Percentiles rank a stretch among this genome's conserved stretches.
Conservation (phyloP, 257 asterid species). For the Phtheirospermum japonicum region DNA sequence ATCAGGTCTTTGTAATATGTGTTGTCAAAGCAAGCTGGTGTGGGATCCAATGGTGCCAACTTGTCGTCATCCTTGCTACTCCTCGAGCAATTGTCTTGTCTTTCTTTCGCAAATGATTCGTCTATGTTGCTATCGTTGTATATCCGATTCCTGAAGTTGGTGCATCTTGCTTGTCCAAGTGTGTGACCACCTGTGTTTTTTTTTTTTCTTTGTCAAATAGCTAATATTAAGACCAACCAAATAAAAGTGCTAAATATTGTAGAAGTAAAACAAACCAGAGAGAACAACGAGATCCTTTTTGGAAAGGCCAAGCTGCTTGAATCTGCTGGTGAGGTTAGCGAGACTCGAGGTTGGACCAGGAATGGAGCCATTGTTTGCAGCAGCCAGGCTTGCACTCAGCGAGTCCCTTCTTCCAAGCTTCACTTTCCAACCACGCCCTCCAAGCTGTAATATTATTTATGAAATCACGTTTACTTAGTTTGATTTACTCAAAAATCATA, state of each 20-base stretch:
- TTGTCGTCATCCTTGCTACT: constrained; percentile 82
- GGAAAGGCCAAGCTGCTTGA: neutral
- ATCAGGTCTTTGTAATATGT: constrained; percentile 61
- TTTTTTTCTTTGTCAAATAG: no score
- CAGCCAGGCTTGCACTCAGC: neutral
- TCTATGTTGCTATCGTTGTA: constrained; percentile 77
- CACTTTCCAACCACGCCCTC: neutral
- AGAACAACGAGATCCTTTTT: neutral
- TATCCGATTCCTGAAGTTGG: constrained; percentile 66
- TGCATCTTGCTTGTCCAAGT: constrained; percentile 93
- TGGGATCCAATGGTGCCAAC: constrained; percentile 72
- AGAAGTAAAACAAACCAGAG: no score
- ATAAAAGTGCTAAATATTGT: no score
- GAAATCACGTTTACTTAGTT: no score
- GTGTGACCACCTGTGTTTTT: constrained; percentile 61
- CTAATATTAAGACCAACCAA: no score
- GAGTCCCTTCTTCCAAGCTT: neutral
- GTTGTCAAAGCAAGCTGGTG: constrained; percentile 72
- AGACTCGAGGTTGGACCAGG: neutral
- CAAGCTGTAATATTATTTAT: neutral
- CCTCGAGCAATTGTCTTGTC: constrained; percentile 62
- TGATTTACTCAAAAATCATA: no score
- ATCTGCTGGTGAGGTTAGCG: neutral
- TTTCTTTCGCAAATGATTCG: constrained; percentile 40
- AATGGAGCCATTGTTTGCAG: neutral